phyloP scores from a whole-genome alignment of 2,329 filamentous ascomycete species.

The Aspergillus fijiensis region DNA sequence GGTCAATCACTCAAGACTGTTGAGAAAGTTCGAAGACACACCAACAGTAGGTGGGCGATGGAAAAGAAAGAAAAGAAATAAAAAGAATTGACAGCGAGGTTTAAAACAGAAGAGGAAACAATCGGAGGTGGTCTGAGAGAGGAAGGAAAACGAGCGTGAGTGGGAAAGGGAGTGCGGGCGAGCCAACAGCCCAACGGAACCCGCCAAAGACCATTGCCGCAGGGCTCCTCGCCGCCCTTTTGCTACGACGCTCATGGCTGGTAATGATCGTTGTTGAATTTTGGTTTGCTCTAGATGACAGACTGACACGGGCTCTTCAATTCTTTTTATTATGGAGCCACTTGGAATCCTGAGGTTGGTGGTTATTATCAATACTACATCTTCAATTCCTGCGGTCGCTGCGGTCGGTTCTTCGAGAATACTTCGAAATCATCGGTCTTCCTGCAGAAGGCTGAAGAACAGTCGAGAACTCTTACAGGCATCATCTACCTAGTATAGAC shows the following conservation, averaged over 20 bases:
- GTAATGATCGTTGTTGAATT: neutral
- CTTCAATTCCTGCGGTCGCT: neutral
- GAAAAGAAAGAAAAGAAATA: neutral
- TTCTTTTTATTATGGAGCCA: too few relatives aligned
- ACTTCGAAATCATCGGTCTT: neutral
- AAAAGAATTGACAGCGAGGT: constrained; percentile 2
- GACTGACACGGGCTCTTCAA: too few relatives aligned
- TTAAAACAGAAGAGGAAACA: neutral
- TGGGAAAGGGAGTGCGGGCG: neutral
- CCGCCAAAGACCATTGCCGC: constrained; percentile 26
- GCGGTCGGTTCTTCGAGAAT: neutral
- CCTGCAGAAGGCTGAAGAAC: too few relatives aligned
- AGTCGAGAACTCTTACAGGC: too few relatives aligned
- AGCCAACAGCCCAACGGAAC: constrained; percentile 18
- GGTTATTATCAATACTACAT: neutral
- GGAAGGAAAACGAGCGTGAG: constrained; percentile 6
- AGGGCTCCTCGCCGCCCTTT: constrained; percentile 3
- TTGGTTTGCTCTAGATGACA: neutral
- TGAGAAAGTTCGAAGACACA: constrained; percentile 1
- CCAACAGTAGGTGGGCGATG: neutral
- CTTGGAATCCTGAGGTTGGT: neutral
- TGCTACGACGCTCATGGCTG: neutral
- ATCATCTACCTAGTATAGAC: too few relatives aligned
- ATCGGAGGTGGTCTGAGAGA: neutral
- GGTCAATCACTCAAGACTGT: neutral